A percentile compares a stretch with the other conserved stretches of the same genome.
phyloP scores from a whole-genome alignment of 2,329 filamentous ascomycete genomes.

The Fusarium sp. region DNA sequence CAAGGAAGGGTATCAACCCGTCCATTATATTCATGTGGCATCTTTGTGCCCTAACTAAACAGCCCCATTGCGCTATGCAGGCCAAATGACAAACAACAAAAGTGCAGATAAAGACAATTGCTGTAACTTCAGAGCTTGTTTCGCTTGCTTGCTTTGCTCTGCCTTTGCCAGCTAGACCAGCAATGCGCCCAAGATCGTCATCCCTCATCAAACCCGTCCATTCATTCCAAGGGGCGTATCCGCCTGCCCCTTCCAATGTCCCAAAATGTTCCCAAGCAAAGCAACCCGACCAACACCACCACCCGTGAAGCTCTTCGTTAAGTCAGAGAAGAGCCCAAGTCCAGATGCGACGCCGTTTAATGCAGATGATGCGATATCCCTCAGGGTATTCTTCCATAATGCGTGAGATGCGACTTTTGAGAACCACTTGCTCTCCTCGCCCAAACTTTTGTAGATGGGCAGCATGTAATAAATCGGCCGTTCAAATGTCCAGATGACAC shows the following conservation, averaged over 20 bases:
- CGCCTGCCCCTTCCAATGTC: constrained; percentile 16
- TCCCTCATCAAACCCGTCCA: constrained; percentile 31
- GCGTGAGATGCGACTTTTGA: constrained; percentile 32
- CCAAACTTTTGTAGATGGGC: constrained; percentile 11
- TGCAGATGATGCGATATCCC: constrained; percentile 45
- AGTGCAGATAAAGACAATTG: constrained; percentile 32
- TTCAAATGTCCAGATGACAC: neutral
- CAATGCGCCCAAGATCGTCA: constrained; percentile 13
- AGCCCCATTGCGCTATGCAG: constrained; percentile 17
- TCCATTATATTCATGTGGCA: constrained; percentile 21
- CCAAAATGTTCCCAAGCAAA: constrained; percentile 34
- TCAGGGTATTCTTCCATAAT: constrained; percentile 41
- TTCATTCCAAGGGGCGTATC: constrained; percentile 34
- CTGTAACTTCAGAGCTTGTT: constrained; percentile 22
- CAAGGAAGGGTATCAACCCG: neutral
- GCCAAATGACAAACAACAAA: constrained; percentile 9
- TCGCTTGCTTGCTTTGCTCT: constrained; percentile 13
- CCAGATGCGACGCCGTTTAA: constrained; percentile 48
- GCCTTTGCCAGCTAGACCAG: constrained; percentile 15
- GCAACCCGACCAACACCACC: constrained; percentile 43
- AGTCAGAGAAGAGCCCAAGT: constrained; percentile 36
- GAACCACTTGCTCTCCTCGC: constrained; percentile 23
- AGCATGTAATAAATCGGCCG: neutral
- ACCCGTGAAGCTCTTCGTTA: constrained; percentile 24
- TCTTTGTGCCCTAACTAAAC: constrained; percentile 18